These are phyloP conservation scores for Eruca vesicaria DNA, from an alignment of 441 rosid species.

Conservation along the genomic window DNA sequence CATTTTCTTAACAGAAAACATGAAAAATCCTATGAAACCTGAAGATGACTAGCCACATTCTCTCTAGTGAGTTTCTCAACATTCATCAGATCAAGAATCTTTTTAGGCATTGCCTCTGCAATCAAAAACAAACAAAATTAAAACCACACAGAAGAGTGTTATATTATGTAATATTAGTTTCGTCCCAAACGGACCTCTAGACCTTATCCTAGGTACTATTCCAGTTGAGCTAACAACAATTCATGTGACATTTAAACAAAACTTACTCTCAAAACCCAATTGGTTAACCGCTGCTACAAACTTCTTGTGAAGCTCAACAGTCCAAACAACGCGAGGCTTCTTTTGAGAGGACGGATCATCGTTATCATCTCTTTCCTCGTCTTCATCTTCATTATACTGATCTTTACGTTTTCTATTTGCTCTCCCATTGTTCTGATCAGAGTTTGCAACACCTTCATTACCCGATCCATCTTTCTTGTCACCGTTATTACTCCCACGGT, in stretches of 20 bases:
- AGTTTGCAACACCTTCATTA: conserved; percentile 45
- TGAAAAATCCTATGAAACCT: conserved; percentile 38
- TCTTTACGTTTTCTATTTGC: conserved; percentile 41
- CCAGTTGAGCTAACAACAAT: not conserved
- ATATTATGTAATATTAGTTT: not conserved
- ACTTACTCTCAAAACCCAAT: conserved; percentile 69
- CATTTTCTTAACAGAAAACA: not conserved
- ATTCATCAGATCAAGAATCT: conserved; percentile 72
- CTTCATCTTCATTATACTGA: conserved; percentile 50
- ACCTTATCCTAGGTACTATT: not conserved
- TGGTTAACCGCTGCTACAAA: conserved; percentile 69
- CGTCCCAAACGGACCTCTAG: not conserved
- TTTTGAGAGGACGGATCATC: conserved; percentile 55
- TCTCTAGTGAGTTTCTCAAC: conserved; percentile 77
- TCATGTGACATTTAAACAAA: conserved; percentile 17
- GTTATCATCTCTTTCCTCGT: conserved; percentile 53
- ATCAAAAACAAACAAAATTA: conserved; percentile 13
- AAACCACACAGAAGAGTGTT: too few relatives aligned
- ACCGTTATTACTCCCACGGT: conserved; percentile 46
- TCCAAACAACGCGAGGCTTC: conserved; percentile 76
- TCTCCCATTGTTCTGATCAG: conserved; percentile 33
- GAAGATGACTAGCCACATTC: conserved; percentile 80
- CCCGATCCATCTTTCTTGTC: conserved; percentile 45
- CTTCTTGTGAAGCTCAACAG: conserved; percentile 65
- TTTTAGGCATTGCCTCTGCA: conserved; percentile 81